Evolutionary conservation across 495 filamentous ascomycete species (phyloP), one percentile per base, ranked within the genome.

Genomic region (Podospora bellae-mahoneyi): DNA sequence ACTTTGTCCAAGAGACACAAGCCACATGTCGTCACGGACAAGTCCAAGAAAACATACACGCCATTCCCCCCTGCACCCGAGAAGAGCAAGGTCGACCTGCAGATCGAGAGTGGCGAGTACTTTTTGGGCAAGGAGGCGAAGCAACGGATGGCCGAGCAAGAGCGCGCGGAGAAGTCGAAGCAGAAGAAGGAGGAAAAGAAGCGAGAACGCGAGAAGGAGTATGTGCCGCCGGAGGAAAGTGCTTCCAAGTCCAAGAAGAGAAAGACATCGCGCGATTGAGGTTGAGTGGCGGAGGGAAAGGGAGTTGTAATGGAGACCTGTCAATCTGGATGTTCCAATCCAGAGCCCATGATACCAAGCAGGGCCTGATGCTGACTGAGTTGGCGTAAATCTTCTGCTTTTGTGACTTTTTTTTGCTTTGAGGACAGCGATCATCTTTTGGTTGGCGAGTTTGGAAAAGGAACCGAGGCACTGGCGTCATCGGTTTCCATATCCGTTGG

Each of bases 61-160:
- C 92, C 91, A 23, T 90, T 89, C 84, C 87, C 87, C 65, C 85
- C 86, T 26, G 78, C 82, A 34, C 80, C 81, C 54, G 81, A 86
- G 75, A 85, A 83, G 85, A 97, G 93, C 86, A 99, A 98, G 87
- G 86, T 99, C 68, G 95, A 99, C 78, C 80, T 95, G 77, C 94
- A 98, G 85, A 95, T 98, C 81, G 95, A 99, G 86, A 93, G 87
- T 72, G 96, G 96, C 76, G 95, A 98, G 82, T 98, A 95, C 81
- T 97, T 98, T 81, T 80, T 98, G 75, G 87, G 88, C 64, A 96
- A 96, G 84, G 88, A 95, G 74, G 93, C 91, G 61, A 96, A 93
- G 84, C 92, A 96, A 69, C 84, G 94, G 62, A 91, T 86, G 64
- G 88, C 83, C 64, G 89, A 90, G 79, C 91, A 94, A 71, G 89